Evolutionary conservation across 2,329 filamentous ascomycete genomes (phyloP).

Genomic region (Emericellopsis atlantica): DNA sequence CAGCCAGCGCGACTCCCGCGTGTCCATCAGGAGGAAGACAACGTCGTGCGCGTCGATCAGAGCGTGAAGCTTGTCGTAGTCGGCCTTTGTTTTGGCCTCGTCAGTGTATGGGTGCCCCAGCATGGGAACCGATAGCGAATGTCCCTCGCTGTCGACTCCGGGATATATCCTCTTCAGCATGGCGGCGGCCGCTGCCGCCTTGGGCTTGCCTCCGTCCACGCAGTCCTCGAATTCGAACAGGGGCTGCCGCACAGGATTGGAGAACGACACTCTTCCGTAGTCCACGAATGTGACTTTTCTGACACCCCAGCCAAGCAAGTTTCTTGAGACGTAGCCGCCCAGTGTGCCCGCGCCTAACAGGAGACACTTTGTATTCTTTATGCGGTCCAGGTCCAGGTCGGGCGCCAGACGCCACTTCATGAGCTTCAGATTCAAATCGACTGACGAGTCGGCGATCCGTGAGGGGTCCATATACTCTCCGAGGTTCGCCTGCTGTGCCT

Average conservation of each 20-base stretch:
- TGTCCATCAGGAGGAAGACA: constrained; percentile 96
- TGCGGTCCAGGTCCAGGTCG: constrained; percentile 70
- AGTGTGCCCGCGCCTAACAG: constrained; percentile 86
- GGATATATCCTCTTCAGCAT: constrained; percentile 80
- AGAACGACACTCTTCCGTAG: constrained; percentile 86
- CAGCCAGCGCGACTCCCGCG: constrained; percentile 85
- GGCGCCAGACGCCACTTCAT: constrained; percentile 99
- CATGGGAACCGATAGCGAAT: constrained; percentile 86
- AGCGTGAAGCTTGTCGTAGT: constrained; percentile 63
- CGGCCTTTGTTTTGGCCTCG: constrained; percentile 51
- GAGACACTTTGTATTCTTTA: constrained; percentile 83
- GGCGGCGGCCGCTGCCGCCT: constrained; percentile 70
- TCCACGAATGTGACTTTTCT: constrained; percentile 93
- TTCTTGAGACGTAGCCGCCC: constrained; percentile 85
- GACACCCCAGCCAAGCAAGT: constrained; percentile 90
- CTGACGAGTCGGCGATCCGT: constrained; percentile 80
- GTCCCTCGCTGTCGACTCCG: constrained; percentile 69
- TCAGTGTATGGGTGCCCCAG: constrained; percentile 79
- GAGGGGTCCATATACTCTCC: constrained; percentile 88
- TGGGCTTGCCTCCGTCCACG: constrained; percentile 68
- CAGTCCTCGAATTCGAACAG: constrained; percentile 88
- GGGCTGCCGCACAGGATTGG: constrained; percentile 90
- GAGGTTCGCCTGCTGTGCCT: constrained; percentile 66
- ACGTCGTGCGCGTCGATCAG: constrained; percentile 80
- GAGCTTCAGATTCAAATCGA: constrained; percentile 90